phyloP scores from a whole-genome alignment of 2,329 filamentous ascomycete species.

The Coleophoma crateriformis region DNA sequence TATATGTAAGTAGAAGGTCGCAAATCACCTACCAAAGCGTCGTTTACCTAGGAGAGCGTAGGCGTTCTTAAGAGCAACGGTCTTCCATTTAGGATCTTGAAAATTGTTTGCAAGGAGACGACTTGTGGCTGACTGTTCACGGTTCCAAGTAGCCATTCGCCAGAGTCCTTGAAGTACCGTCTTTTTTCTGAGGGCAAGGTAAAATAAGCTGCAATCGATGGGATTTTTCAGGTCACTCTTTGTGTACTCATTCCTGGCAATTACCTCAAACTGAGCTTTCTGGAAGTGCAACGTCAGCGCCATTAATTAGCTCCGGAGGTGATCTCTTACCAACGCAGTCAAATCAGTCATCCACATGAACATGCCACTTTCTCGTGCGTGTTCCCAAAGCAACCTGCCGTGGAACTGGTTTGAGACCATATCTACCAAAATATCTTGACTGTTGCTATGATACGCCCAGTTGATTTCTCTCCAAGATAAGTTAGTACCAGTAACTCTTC shows the following conservation, averaged over 20 bases:
- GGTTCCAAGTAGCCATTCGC: slow-evolving; percentile 89
- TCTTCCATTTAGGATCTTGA: slow-evolving; percentile 78
- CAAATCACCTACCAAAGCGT: slow-evolving; percentile 62
- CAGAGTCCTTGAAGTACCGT: slow-evolving; percentile 83
- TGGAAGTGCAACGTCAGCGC: slow-evolving; percentile 26
- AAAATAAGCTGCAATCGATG: slow-evolving; percentile 85
- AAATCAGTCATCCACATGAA: slow-evolving; percentile 91
- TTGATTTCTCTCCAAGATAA: slow-evolving; percentile 75
- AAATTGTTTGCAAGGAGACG: slow-evolving; percentile 88
- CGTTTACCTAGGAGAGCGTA: slow-evolving; percentile 90
- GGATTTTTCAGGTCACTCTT: slow-evolving; percentile 84
- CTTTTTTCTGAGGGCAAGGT: slow-evolving; percentile 88
- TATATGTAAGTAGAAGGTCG: neutral
- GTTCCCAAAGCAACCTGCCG: slow-evolving; percentile 74
- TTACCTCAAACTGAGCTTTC: slow-evolving; percentile 77
- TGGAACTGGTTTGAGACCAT: slow-evolving; percentile 77
- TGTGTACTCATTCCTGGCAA: slow-evolving; percentile 91
- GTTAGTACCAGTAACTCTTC: slow-evolving; percentile 56
- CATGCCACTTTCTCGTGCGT: slow-evolving; percentile 79
- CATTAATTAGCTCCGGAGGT: neutral
- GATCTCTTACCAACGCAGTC: slow-evolving; percentile 62
- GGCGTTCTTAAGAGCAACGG: slow-evolving; percentile 88
- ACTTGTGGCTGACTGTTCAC: slow-evolving; percentile 76
- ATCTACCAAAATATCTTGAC: slow-evolving; percentile 85
- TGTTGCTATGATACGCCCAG: slow-evolving; percentile 79